Evolutionary conservation across 2,329 filamentous ascomycete genomes (phyloP), one percentile per base, ranked within the genome.

Genomic region (Akanthomyces uredinophilus): DNA sequence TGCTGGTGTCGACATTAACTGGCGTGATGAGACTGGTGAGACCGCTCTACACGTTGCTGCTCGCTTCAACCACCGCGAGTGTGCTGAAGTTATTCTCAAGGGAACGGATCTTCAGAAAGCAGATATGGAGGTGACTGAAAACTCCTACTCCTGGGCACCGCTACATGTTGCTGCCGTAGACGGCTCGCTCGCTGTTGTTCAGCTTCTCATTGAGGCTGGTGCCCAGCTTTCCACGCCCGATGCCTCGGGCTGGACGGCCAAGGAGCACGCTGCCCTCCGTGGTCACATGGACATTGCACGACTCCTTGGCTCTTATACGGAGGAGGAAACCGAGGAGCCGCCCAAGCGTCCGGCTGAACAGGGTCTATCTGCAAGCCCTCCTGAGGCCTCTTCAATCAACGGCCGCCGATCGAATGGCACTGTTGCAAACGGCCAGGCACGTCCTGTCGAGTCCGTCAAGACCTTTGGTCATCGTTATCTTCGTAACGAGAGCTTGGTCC

Each of bases 381-480:
- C 81, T 1, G 83, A 84, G 35, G 75, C 75, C 8, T 85, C 85
- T 0, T 92, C 89, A 0, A 81, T 88, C 14, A 84, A 83, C 43
- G 83, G 84, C 51, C 79, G 84, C 55, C 81, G 79, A 39, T 87
- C 85, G 54, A 79, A 84, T 68, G 59, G 50, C 13, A 18, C 50
- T 8, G 75, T 78, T 62, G 70, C 74, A 22, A 78, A 83, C 68
- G 72, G 75, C 60, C 68, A 73, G 22, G 74, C 80, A 6, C 81
- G 86, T 56, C 77, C 82, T 7, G 79, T 87, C 2, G 92, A 97
- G 66, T 89, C 93, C 5, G 85, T 98, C 66, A 98, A 98, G 76
- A 91, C 92, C 1, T 99, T 98, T 74, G 95, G 95, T 61, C 95
- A 99, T 79, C 87, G 94, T 60, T 99, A 98, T 75, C 83, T 99